Evolutionary conservation across 768 basidiomycete species (phyloP).

Genomic region (Tephrocybe sp.): DNA sequence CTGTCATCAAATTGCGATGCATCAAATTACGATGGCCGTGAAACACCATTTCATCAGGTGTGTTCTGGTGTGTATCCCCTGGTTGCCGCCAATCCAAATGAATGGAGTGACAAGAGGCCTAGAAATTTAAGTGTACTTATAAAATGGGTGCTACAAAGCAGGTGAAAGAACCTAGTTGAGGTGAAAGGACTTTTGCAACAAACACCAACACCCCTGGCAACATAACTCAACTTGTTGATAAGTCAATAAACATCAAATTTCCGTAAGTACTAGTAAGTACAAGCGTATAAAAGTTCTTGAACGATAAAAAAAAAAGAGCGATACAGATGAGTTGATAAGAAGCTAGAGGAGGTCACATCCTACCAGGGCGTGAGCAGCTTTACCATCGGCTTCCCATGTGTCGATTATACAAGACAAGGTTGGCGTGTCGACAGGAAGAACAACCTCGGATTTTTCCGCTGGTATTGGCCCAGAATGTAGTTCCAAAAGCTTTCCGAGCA

Average conservation of each 20-base stretch:
- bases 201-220: no score
- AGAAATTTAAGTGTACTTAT: no score
- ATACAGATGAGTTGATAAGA: neutral
- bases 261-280: no score
- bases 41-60: neutral
- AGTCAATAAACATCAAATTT: no score
- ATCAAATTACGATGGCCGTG: conserved; percentile 14
- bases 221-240: no score
- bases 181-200: no score
- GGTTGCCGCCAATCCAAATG: neutral
- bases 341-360: conserved; percentile 13
- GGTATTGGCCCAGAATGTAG: conserved; percentile 28
- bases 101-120: neutral
- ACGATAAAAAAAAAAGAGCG: no score
- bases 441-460: neutral
- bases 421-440: conserved; percentile 10
- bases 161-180: no score
- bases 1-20: conserved; percentile 5
- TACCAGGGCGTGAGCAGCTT: conserved; percentile 23
- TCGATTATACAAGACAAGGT: conserved; percentile 17
- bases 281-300: no score
- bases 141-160: no score
- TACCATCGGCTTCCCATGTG: conserved; percentile 26
- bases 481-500: conserved; percentile 46
- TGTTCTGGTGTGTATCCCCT: neutral